These are phyloP conservation scores for Sugiyamaella smithiae DNA, from an alignment of 805 yeast species.

Conservation along the genomic window DNA sequence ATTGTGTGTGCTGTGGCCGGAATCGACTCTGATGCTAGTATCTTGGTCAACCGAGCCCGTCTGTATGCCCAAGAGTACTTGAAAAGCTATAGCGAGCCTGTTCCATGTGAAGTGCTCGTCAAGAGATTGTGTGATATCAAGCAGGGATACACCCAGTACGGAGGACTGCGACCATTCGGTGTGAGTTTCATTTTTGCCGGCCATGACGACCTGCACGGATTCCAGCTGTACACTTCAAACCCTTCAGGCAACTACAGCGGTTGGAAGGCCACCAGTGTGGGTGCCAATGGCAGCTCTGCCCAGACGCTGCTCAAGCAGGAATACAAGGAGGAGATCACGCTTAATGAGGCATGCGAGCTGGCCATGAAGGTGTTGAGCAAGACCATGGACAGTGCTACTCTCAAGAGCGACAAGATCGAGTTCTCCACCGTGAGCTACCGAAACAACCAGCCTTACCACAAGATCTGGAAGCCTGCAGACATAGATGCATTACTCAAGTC, in stretches of 20 bases:
- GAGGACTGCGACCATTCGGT: constrained; percentile 98
- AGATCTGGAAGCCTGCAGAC: constrained; percentile 77
- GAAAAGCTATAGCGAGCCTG: constrained; percentile 83
- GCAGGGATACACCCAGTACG: constrained; percentile 98
- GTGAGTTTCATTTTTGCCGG: constrained; percentile 97
- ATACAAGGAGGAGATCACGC: constrained; percentile 73
- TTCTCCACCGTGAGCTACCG: constrained; percentile 72
- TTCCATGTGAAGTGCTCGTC: constrained; percentile 90
- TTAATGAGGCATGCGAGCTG: constrained; percentile 71
- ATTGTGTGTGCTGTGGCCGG: constrained; percentile 96
- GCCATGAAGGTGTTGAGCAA: constrained; percentile 90
- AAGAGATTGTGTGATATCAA: constrained; percentile 87
- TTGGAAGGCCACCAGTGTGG: constrained; percentile 97
- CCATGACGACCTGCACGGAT: constrained; percentile 82
- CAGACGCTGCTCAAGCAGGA: constrained; percentile 95
- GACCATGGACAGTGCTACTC: constrained; percentile 85
- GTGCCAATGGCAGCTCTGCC: constrained; percentile 94
- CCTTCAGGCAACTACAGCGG: constrained; percentile 98
- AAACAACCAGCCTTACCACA: constrained; percentile 55
- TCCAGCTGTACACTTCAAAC: constrained; percentile 90
- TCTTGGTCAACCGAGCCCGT: constrained; percentile 84
- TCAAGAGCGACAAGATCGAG: constrained; percentile 87
- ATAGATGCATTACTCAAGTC: constrained; percentile 71
- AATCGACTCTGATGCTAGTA: constrained; percentile 94
- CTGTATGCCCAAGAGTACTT: constrained; percentile 78